Evolutionary conservation across 768 basidiomycete genomes (phyloP).

Genomic region (Gyrodon lividus): DNA sequence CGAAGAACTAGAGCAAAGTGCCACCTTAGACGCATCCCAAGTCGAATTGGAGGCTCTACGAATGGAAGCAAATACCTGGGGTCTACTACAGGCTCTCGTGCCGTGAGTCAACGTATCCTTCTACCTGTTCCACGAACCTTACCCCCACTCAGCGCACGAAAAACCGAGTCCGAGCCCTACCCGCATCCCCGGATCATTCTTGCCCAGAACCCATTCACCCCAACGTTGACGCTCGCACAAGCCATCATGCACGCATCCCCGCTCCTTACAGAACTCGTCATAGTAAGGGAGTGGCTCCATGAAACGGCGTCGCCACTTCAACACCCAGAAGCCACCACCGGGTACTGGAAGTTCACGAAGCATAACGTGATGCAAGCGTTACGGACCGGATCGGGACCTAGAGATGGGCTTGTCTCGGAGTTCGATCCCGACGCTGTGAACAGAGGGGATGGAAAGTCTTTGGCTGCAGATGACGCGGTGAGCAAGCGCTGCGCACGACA

Average conservation of each 20-base stretch:
- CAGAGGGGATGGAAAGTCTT: constrained; percentile 51
- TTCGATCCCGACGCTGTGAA: constrained; percentile 83
- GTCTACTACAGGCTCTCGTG: constrained; percentile 72
- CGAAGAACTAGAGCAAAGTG: constrained; percentile 47
- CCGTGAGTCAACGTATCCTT: constrained; percentile 47
- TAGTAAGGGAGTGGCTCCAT: constrained; percentile 87
- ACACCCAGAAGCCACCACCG: constrained; percentile 71
- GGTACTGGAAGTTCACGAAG: constrained; percentile 85
- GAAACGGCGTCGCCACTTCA: constrained; percentile 64
- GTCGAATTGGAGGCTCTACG: constrained; percentile 63
- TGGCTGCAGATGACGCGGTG: constrained; percentile 81
- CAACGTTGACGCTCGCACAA: constrained; percentile 72
- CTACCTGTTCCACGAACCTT: background rate
- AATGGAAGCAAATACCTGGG: constrained; percentile 83
- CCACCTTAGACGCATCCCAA: constrained; percentile 35
- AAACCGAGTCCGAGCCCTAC: constrained; percentile 50
- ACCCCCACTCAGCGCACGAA: constrained; percentile 52
- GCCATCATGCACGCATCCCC: constrained; percentile 67
- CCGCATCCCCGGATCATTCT: constrained; percentile 57
- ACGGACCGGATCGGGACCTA: constrained; percentile 44
- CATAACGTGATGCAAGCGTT: constrained; percentile 65
- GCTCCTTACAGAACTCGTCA: constrained; percentile 70
- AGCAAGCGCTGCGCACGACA: constrained; percentile 21
- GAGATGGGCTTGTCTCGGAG: constrained; percentile 55
- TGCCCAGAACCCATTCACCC: constrained; percentile 76